These are phyloP conservation scores for Hypholoma sublateritium DNA, from an alignment of 768 basidiomycete genomes.

Conservation along the genomic window DNA sequence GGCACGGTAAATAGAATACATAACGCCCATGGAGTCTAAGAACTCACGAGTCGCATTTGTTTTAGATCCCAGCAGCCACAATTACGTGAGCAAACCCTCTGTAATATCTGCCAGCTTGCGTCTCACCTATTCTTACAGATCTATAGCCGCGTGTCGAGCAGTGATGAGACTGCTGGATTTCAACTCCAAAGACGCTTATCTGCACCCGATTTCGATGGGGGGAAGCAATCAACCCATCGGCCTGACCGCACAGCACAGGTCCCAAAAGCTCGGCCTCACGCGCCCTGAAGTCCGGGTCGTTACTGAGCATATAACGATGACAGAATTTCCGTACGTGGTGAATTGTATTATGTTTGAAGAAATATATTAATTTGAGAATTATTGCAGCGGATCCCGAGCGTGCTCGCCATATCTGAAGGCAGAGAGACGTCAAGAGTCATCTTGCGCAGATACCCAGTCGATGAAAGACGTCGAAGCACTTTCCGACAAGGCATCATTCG, in stretches of 20 bases:
- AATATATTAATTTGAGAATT: background rate
- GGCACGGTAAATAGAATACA: constrained; percentile 42
- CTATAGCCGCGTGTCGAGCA: constrained; percentile 66
- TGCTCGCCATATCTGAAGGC: constrained; percentile 25
- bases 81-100: constrained; percentile 46
- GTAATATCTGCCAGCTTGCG: background rate
- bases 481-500: constrained; percentile 28
- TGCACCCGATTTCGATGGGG: constrained; percentile 42
- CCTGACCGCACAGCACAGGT: constrained; percentile 23
- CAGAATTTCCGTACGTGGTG: constrained; percentile 47
- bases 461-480: constrained; percentile 24
- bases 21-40: background rate
- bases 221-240: constrained; percentile 28
- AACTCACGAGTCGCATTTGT: background rate
- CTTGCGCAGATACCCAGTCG: constrained; percentile 28
- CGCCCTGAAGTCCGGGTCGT: constrained; percentile 56
- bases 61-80: constrained; percentile 61
- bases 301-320: constrained; percentile 61
- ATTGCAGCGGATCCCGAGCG: constrained; percentile 14
- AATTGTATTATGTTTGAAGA: background rate
- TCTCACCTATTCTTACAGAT: constrained; percentile 26
- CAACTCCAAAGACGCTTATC: constrained; percentile 41
- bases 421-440: constrained; percentile 18
- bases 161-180: constrained; percentile 68
- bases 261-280: constrained; percentile 26